These are phyloP conservation scores for Graphilbum fragrans DNA, from an alignment of 2,329 filamentous ascomycete genomes.

Conservation along the genomic window DNA sequence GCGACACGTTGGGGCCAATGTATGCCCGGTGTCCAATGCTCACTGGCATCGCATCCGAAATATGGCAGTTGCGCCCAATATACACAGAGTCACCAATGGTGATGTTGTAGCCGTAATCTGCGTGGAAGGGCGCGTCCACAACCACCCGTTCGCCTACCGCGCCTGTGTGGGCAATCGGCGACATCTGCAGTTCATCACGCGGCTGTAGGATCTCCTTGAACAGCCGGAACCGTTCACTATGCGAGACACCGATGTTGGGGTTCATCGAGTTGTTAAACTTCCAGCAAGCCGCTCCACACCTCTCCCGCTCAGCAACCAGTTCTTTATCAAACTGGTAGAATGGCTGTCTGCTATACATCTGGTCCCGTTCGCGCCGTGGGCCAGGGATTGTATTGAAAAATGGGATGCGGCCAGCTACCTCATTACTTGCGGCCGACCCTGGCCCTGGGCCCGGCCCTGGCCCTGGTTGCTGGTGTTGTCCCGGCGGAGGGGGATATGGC, in stretches of 20 bases:
- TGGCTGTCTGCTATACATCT: conserved; percentile 72
- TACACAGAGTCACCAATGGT: conserved; percentile 73
- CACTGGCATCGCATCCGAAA: conserved; percentile 78
- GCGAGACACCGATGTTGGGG: conserved; percentile 58
- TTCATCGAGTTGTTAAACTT: conserved; percentile 78
- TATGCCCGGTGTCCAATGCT: conserved; percentile 66
- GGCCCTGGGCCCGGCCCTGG: neutral
- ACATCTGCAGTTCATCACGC: conserved; percentile 39
- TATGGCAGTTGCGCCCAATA: conserved; percentile 71
- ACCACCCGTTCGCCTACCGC: conserved; percentile 62
- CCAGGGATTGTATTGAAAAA: conserved; percentile 30
- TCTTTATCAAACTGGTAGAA: conserved; percentile 71
- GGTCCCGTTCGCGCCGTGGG: conserved; percentile 59
- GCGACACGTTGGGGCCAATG: conserved; percentile 75
- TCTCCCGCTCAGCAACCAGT: conserved; percentile 71
- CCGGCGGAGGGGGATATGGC: neutral
- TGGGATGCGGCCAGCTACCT: conserved; percentile 21
- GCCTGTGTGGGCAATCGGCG: conserved; percentile 43
- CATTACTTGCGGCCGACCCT: neutral
- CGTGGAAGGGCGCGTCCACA: conserved; percentile 81
- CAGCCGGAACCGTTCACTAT: conserved; percentile 53
- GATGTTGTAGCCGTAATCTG: conserved; percentile 95
- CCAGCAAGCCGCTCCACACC: conserved; percentile 71
- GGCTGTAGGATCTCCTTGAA: conserved; percentile 63
- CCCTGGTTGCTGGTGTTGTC: neutral